A percentile compares a stretch with the other conserved stretches of the same genome.
Conservation (phyloP, 495 filamentous ascomycete genomes). For the Pseudotulostoma volvatum region DNA sequence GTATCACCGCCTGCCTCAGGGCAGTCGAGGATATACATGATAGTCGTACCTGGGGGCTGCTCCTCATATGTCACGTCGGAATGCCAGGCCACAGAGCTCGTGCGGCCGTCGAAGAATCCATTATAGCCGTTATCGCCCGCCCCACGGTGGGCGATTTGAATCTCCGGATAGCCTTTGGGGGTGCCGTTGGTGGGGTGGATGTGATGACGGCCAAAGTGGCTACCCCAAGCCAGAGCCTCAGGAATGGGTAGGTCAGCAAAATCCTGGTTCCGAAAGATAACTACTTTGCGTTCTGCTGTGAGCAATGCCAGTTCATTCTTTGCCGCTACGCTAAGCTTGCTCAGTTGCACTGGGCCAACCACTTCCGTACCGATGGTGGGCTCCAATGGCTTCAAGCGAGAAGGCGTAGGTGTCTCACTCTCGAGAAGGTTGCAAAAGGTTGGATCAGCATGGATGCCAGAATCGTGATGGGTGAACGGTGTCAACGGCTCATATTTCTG, state of each 20-base stretch:
- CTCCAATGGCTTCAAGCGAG: constrained; percentile 39
- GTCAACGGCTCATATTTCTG: constrained; percentile 43
- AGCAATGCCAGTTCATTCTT: constrained; percentile 72
- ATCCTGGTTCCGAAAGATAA: constrained; percentile 67
- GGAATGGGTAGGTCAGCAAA: constrained; percentile 58
- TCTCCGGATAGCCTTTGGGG: constrained; percentile 52
- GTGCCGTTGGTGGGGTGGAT: constrained; percentile 67
- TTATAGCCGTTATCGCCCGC: constrained; percentile 42
- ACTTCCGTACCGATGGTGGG: constrained; percentile 64
- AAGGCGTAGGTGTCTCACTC: constrained; percentile 15
- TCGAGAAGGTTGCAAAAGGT: constrained; percentile 50
- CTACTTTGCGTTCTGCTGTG: constrained; percentile 63
- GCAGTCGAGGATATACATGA: constrained; percentile 62
- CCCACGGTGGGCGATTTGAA: constrained; percentile 65
- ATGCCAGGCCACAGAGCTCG: constrained; percentile 62
- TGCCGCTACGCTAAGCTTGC: constrained; percentile 43
- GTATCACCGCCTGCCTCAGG: constrained; percentile 71
- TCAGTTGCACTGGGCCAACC: constrained; percentile 57
- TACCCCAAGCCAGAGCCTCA: constrained; percentile 51
- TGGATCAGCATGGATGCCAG: constrained; percentile 54
- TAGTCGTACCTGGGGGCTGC: constrained; percentile 75
- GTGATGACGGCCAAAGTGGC: constrained; percentile 70
- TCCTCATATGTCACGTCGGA: constrained; percentile 69
- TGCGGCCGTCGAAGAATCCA: constrained; percentile 44
- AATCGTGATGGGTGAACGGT: constrained; percentile 55